Base-by-base conservation (phyloP, 345 rosid genomes). In the Acer campestre region DNA sequence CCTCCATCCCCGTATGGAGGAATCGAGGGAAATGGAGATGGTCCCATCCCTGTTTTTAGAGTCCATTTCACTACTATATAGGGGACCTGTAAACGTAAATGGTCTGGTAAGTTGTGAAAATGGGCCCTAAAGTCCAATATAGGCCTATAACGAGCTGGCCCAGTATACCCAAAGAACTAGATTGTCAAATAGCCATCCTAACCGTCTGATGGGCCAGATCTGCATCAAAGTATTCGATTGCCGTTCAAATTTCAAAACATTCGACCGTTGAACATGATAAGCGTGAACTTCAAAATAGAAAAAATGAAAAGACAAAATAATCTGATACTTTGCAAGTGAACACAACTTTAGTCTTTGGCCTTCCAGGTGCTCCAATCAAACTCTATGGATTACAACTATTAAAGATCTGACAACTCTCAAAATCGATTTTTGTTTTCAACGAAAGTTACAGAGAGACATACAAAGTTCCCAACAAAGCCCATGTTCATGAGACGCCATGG, bases 401-500 rank as follows among this genome's bases (percentile, higher is more conserved):
- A 73, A 31, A 40, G 64, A 40, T 46, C 58, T 46, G 29, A 44
- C 68, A 10, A 10, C 58, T 9, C n/a, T 20, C 66, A 22, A 72
- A 72, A 61, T 72, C 53, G 59, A 2, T 7, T 42, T 72, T 42
- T 61, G 55, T 59, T n/a, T 59, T 31, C 7, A 22, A 40, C 12
- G 16, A 58, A 27, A 61, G 61, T 25, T 35, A 38, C 78, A 51
- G 38, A 35, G 38, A 35, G 38, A 53, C 12, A 59, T 35, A 38
- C 14, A 67, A 51, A 42, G 66, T 17, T 4, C 56, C 49, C 20
- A 17, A 20, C 40, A 58, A 75, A 53, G 86, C 81, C 72, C 84
- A 86, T 35, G 38, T 35, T 35, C 38, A 35, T 75, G 78, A 89
- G 97, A 78, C 94, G 92, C 89, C 98, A 96, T 86, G 99, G 99